A percentile compares a stretch with the other conserved stretches of the same genome.
Evolutionary conservation across 371 early-diverging fungal genomes (phyloP).

Genomic region (Umbelopsis sp.): DNA sequence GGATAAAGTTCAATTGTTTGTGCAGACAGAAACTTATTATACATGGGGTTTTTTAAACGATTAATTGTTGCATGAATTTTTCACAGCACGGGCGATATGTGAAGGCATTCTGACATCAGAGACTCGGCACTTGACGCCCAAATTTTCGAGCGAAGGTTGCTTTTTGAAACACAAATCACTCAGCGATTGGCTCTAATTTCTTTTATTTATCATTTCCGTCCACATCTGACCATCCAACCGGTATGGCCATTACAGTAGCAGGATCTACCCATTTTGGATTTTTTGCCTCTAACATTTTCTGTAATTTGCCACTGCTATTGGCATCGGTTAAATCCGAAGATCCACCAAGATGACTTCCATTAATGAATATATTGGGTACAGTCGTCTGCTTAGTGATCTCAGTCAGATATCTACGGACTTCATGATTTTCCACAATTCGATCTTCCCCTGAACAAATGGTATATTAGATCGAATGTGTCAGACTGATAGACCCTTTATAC

Average conservation of each 20-base stretch:
- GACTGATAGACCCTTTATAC: background rate
- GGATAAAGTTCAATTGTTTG: background rate
- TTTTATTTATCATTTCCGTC: background rate
- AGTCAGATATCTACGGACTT: conserved; percentile 35
- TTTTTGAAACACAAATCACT: too few relatives aligned
- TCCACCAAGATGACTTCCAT: conserved; percentile 85
- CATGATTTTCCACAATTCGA: background rate
- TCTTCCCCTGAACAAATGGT: conserved; percentile 18
- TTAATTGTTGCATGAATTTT: conserved; percentile 12
- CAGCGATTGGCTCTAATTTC: background rate
- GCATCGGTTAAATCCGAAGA: conserved; percentile 69
- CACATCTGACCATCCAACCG: conserved; percentile 1
- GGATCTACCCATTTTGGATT: conserved; percentile 11
- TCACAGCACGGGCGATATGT: background rate
- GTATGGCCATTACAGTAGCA: background rate
- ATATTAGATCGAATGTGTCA: background rate
- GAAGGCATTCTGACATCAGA: conserved; percentile 10
- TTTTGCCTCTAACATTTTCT: conserved; percentile 43
- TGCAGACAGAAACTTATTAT: too few relatives aligned
- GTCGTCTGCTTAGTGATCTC: conserved; percentile 81
- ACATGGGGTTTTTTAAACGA: background rate
- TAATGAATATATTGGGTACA: conserved; percentile 92
- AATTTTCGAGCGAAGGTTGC: background rate
- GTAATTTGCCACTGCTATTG: conserved; percentile 59
- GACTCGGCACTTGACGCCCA: background rate